Base-by-base conservation (phyloP, 2,329 filamentous ascomycete genomes). In the Cryoendolithus antarcticus region DNA sequence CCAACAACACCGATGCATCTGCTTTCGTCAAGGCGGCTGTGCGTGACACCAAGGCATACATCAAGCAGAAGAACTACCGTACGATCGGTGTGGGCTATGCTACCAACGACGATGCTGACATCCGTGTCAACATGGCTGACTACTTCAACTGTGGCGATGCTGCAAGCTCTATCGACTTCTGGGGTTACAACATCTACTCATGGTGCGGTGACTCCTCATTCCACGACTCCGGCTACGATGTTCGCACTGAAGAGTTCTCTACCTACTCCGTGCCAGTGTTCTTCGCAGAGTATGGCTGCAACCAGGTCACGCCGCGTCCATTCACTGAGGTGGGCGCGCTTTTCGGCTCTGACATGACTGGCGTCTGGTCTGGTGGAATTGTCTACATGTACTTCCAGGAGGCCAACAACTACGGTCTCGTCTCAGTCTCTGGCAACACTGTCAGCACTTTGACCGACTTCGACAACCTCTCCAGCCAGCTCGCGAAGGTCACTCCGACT, bases 101-200 rank as follows among this genome's bases (percentile, higher is more conserved):
- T 49, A 91, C 91, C 64, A 91, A 93, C 64, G 91, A 96, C 53
- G 88, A 95, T 62, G 73, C 77, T 31, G 72, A 76, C 13, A 93
- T 94, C 53, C 84, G 91, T 62, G 71, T 71, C 48, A 70, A 86
- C 55, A 77, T 96, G 57, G 84, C 86, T 51, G 69, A 86, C 59
- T 98, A 93, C 74, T 95, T 98, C 69, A 88, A 94, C 72, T 98
- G 91, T 59, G 84, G 88, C 44, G 62, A 75, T 44, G 59, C 69
- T 28, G 66, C 69, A 6, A 64, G 65, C 56, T 62, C 82, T 44
- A 94, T 96, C 49, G 91, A 98, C 65, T 96, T 93, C 72, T 98
- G 88, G 84, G 91, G 91, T 43, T 96, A 96, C 80, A 98, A 98
- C 73, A 94, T 96, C 67, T 98, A 98, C 74, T 93, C 88, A 38